Percentiles rank a stretch among this genome's conserved stretches.
Evolutionary conservation across 2,329 filamentous ascomycete genomes (phyloP).

Genomic region (Fusarium sp.): DNA sequence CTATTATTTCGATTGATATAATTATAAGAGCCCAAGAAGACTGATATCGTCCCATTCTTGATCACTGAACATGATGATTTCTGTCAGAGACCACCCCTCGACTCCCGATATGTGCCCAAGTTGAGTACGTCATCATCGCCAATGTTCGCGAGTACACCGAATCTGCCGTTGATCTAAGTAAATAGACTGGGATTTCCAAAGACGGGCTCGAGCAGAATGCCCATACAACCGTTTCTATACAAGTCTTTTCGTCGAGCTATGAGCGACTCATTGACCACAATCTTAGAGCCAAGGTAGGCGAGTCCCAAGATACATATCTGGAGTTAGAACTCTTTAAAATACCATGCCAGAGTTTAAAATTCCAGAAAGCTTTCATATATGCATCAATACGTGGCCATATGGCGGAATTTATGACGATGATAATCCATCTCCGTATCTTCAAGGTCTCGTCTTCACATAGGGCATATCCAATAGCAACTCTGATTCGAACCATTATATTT

Average conservation of each 20-base stretch:
- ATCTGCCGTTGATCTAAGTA: constrained; percentile 55
- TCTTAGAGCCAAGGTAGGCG: neutral
- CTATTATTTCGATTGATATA: constrained; percentile 68
- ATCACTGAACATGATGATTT: constrained; percentile 49
- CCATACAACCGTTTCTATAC: constrained; percentile 55
- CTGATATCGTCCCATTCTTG: constrained; percentile 68
- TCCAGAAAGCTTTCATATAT: constrained; percentile 54
- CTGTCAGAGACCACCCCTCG: constrained; percentile 41
- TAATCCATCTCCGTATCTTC: constrained; percentile 56
- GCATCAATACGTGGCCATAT: constrained; percentile 77
- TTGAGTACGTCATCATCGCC: constrained; percentile 58
- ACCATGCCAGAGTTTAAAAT: constrained; percentile 49
- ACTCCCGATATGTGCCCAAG: constrained; percentile 60
- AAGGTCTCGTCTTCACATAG: constrained; percentile 60
- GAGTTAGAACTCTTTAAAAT: constrained; percentile 60
- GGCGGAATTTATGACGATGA: constrained; percentile 57
- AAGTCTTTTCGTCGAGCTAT: neutral
- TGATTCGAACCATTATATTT: constrained; percentile 74
- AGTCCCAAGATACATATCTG: constrained; percentile 56
- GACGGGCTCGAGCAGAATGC: constrained; percentile 43
- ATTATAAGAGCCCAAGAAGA: constrained; percentile 72
- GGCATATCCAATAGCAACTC: constrained; percentile 57
- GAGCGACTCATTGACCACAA: neutral
- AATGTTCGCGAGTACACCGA: constrained; percentile 52
- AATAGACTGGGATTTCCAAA: constrained; percentile 47